Evolutionary conservation across 1,284 basidiomycete genomes (phyloP), one percentile per base, ranked within the genome.

Genomic region (Peniophora sp.): DNA sequence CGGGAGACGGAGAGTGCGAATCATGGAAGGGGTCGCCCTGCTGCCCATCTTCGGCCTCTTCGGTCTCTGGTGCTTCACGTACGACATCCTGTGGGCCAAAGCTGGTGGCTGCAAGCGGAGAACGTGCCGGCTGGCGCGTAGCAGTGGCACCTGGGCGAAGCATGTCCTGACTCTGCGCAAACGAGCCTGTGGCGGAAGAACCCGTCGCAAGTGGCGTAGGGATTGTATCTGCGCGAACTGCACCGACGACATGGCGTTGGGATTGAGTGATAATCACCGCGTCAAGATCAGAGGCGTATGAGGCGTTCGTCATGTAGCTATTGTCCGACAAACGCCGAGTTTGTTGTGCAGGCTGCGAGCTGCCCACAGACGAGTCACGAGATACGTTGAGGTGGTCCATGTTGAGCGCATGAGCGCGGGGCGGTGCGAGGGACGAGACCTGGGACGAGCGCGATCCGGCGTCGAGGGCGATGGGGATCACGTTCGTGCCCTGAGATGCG

Each of bases 141-240:
- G 65, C 55, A 72, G 74, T 52, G 12, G 27, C 6, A 32, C 27
- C 27, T 32, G 27, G 27, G 27, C 27, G 27, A 32, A 32, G 27
- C 27, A 32, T 5, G 12, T 32, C 27, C 12, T 32, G 27, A 74
- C 65, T 51, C 65, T 63, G 27, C 73, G 51, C 41, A 55, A 70
- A 10, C 63, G 64, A 17, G 66, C 60, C 48, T 62, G 67, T 24
- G 65, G 63, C 41, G 27, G 61, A 56, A 32, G 66, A 58, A 14
- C 52, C 55, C 19, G 72, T 67, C 32, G 73, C 73, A 20, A 41
- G 38, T 1, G 79, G 69, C 2, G 87, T 74, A 53, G 76, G 82
- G 55, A 91, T 79, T 46, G 90, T 81, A 61, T 88, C 86, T 24
- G 89, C 85, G 63, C 83, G 87, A 48, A 81, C 81, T 45, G 87